Evolutionary conservation across 1,284 basidiomycete genomes (phyloP), one percentile per base, ranked within the genome.

Genomic region (Rhizoctonia solani): DNA sequence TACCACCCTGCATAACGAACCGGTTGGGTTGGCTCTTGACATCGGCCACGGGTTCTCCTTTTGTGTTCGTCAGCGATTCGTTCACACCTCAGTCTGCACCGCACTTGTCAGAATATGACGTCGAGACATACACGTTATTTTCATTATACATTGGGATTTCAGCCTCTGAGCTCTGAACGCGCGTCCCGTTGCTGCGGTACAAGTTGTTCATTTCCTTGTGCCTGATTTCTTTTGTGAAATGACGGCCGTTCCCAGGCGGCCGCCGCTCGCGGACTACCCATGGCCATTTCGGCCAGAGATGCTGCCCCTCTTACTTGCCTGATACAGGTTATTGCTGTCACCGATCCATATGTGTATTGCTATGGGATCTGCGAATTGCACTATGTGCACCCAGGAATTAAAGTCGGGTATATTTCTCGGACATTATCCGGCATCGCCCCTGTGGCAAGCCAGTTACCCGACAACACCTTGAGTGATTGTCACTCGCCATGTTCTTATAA

Each of bases 41-140:
- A 23, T 56, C 41, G 54, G 21, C 41, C 54, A 41, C 41, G 42
- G 29, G 59, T 23, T 44, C 23, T 46, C 32, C 46, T 47, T 61
- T 61, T 61, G 37, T 25, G 37, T 5, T 46, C 32, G 27, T 41
- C 46, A 32, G 59, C 59, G 39, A 13, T 23, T 39, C 49, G 25
- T 32, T 23, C 50, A 21, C 56, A 59, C 21, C 11, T 19, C 27
- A 41, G 19, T n/a, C n/a, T n/a, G n/a, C n/a, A 39, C 56, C 42
- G 27, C 32, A 44, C 42, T 50, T 30, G 19, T 11, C 59, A 44
- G 19, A 16, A 19, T 21, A 65, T 65, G 59, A 65, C 59, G 59
- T 65, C 59, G 37, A 37, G 8, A 39, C n/a, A 61, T 21, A 65
- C 59, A 65, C 59, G 59, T 50, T 65, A 32, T 41, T 65, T 65